Conservation (phyloP, 176 grass and related monocot species). For the Tillandsia leiboldiana region DNA sequence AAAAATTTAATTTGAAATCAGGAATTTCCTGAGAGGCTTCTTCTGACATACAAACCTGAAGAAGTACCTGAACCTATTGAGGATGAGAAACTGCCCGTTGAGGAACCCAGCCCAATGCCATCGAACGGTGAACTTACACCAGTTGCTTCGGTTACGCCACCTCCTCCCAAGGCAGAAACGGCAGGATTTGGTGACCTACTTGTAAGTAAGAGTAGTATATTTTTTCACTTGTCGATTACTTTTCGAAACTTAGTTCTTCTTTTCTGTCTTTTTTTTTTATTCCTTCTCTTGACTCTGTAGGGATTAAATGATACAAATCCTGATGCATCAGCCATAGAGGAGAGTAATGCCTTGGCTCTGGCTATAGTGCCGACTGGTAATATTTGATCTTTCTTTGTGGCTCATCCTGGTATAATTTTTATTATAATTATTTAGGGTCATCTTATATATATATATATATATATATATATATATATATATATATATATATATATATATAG, state of each 20-base stretch:
- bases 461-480: no score
- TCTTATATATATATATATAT: neutral
- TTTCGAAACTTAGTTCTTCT: no score
- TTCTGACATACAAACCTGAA: constrained; percentile 87
- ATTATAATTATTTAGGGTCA: neutral
- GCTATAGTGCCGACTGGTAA: constrained; percentile 61
- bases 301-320: constrained; percentile 65
- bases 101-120: constrained; percentile 35
- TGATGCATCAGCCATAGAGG: constrained; percentile 61
- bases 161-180: constrained; percentile 27
- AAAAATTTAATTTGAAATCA: constrained; percentile 27
- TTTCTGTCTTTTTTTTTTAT: no score
- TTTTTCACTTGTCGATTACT: no score
- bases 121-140: constrained; percentile 31
- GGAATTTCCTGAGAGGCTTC: constrained; percentile 91
- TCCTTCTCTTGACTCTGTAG: constrained; percentile 25
- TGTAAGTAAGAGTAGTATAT: constrained; percentile 30
- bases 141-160: neutral
- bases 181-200: constrained; percentile 65
- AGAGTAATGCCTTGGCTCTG: constrained; percentile 71
- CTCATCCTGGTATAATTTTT: neutral
- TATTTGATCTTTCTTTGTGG: constrained; percentile 12
- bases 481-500: no score
- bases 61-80: constrained; percentile 21
- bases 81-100: constrained; percentile 44